A percentile compares a stretch with the other conserved stretches of the same genome.
These are phyloP conservation scores for Diaporthe destruens DNA, from an alignment of 2,329 filamentous ascomycete genomes.

Conservation along the genomic window DNA sequence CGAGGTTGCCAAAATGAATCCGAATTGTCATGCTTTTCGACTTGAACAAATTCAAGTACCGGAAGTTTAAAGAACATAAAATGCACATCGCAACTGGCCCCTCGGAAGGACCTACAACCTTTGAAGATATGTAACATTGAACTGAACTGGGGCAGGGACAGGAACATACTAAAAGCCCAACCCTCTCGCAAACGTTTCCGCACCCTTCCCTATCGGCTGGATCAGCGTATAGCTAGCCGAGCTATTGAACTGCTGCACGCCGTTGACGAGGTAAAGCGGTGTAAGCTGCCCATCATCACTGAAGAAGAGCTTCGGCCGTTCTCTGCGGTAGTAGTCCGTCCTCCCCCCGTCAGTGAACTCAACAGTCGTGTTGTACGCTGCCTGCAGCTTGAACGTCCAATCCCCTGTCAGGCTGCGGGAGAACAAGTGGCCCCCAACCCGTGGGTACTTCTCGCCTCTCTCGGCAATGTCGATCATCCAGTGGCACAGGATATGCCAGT, in stretches of 20 bases:
- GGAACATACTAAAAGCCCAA: neutral
- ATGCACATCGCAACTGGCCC: too few species aligned
- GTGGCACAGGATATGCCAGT: conserved; percentile 48
- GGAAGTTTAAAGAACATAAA: too few species aligned
- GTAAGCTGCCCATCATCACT: conserved; percentile 59
- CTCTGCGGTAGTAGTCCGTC: conserved; percentile 57
- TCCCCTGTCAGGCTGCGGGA: neutral
- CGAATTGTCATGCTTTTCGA: too few species aligned
- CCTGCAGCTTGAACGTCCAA: conserved; percentile 33
- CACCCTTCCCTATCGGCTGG: conserved; percentile 24
- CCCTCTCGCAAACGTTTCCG: neutral
- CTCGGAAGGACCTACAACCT: too few species aligned
- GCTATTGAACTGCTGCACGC: conserved; percentile 49
- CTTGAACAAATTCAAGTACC: too few species aligned
- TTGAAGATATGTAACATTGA: too few species aligned
- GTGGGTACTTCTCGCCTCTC: conserved; percentile 20
- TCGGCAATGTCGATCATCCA: conserved; percentile 36
- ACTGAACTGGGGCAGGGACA: too few species aligned
- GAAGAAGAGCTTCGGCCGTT: conserved; percentile 63
- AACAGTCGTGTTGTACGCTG: conserved; percentile 25
- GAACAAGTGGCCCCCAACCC: conserved; percentile 29
- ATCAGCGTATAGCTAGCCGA: conserved; percentile 31
- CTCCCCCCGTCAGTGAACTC: conserved; percentile 56
- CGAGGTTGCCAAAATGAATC: too few species aligned
- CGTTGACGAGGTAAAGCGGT: conserved; percentile 60